Evolutionary conservation across 1,139 yeast species (phyloP), one percentile per base, ranked within the genome.

Genomic region (Taphrina betulina): DNA sequence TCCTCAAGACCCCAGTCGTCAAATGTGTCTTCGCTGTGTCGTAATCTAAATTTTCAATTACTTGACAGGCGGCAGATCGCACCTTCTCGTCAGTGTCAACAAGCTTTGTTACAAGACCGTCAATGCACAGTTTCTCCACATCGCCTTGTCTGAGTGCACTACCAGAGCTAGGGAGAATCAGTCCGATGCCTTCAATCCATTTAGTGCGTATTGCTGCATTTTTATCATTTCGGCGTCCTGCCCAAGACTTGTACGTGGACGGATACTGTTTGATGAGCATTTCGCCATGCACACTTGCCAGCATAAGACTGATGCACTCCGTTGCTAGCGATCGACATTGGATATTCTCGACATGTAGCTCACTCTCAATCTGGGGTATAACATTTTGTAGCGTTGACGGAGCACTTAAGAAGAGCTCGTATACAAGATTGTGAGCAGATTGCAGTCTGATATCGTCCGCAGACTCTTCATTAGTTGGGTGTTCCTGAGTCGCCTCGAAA

Each of bases 301-400:
- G 69, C 69, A 90, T 81, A 43, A 75, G 71, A 0, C 95, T 94
- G 4, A 90, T 76, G 0, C 94, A 79, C 50, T 78, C 78, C 0
- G 95, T 85, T 0, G 95, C 90, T 58, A 85, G 68, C 0, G 75
- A 68, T 60, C 96, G 76, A 24, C 85, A 74, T 17, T 74, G 69
- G 23, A 78, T 80, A 62, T 83, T 81, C 46, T 85, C 92, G 0
- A 92, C 84, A 12, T 61, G 54, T 53, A 90, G 71, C 62, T 88
- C 95, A 64, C 86, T 92, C 62, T 86, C 89, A 4, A 89, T 73
- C 58, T 87, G 78, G 0, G 95, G 94, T 75, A 87, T 78, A 0
- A 85, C 85, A 0, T 94, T 81, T 2, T 79, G 76, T 23, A 88
- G 71, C 28, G 87, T 71, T 38, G 85, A 92, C 0, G 96, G 96